Evolutionary conservation across 768 basidiomycete species (phyloP).

Genomic region (Cubamyces lactineus): DNA sequence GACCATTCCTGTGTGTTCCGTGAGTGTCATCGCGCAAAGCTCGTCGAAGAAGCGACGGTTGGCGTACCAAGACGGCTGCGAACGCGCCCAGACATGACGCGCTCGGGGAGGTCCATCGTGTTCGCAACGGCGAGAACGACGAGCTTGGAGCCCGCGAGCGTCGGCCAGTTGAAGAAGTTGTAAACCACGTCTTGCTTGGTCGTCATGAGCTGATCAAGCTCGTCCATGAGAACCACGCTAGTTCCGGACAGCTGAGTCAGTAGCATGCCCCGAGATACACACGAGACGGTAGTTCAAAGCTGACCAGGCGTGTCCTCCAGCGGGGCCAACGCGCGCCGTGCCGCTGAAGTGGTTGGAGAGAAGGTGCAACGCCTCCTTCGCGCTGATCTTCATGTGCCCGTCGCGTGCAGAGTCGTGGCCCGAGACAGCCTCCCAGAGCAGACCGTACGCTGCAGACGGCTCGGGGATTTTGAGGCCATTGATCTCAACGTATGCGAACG

Average conservation of each 20-base stretch:
- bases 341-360: constrained; percentile 79
- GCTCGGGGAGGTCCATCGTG: constrained; percentile 96
- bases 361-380: constrained; percentile 82
- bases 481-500: constrained; percentile 97
- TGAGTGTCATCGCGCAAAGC: background rate
- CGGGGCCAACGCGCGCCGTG: constrained; percentile 64
- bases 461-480: constrained; percentile 95
- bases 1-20: constrained; percentile 66
- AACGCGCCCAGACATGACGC: constrained; percentile 90
- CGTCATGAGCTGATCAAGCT: constrained; percentile 95
- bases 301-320: constrained; percentile 83
- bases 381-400: constrained; percentile 64
- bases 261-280: background rate
- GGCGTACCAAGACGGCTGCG: constrained; percentile 83
- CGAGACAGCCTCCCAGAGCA: constrained; percentile 93
- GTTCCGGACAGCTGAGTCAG: background rate
- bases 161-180: constrained; percentile 99
- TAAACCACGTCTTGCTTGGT: constrained; percentile 98
- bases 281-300: constrained; percentile 28
- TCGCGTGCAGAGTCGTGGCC: constrained; percentile 69
- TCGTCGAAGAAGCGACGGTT: constrained; percentile 2
- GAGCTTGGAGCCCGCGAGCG: constrained; percentile 81
- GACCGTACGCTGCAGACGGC: constrained; percentile 86
- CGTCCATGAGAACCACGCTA: constrained; percentile 97
- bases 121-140: constrained; percentile 98